These are phyloP conservation scores for Plectosphaerella sp. DNA, from an alignment of 2,329 filamentous ascomycete genomes.

Conservation along the genomic window DNA sequence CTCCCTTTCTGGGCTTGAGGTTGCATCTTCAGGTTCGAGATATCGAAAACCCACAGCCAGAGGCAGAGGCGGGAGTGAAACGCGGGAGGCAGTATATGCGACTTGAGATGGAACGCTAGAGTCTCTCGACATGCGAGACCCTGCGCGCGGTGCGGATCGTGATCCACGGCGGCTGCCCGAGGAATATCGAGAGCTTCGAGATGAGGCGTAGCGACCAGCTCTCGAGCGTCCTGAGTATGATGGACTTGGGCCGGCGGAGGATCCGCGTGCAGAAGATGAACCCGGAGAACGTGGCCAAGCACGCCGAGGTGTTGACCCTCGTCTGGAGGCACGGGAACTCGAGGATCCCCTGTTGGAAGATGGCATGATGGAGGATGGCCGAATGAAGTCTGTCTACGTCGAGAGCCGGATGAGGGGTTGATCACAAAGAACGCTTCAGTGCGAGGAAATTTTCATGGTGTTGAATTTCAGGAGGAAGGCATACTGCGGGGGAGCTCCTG, in stretches of 20 bases:
- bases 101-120: not conserved
- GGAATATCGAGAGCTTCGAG: not conserved
- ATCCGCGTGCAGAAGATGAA: too few species aligned
- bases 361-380: not conserved
- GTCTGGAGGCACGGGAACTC: not conserved
- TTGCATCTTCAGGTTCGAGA: constrained; percentile 7
- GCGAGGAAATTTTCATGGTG: too few species aligned
- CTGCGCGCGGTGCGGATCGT: not conserved
- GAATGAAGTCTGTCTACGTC: too few species aligned
- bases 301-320: not conserved
- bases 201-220: too few species aligned
- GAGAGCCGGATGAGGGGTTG: too few species aligned
- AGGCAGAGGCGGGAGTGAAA: not conserved
- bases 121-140: not conserved
- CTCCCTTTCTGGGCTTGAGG: not conserved
- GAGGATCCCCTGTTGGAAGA: not conserved
- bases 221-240: too few species aligned
- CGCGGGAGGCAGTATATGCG: not conserved
- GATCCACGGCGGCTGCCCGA: not conserved
- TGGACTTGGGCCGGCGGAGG: too few species aligned
- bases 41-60: not conserved
- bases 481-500: too few species aligned
- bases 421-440: too few species aligned
- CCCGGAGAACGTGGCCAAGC: too few species aligned
- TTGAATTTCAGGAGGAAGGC: too few species aligned